Percentiles rank a stretch among this genome's conserved stretches.
phyloP scores from a whole-genome alignment of 176 grass and related monocot genomes.

The Hordeum marinum region DNA sequence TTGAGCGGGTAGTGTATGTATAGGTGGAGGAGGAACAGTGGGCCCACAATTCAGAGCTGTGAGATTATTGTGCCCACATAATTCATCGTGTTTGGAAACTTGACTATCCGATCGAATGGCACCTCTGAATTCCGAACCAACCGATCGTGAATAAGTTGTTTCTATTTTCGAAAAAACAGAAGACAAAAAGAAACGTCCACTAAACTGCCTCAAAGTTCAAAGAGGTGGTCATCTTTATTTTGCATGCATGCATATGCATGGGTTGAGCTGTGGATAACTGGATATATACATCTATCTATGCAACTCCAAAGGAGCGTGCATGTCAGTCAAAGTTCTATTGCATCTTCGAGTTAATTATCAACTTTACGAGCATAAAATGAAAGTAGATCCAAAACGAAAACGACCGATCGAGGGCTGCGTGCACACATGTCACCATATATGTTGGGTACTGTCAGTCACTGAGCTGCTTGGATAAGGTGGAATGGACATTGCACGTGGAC shows the following conservation, averaged over 20 bases:
- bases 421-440: neutral
- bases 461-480: neutral
- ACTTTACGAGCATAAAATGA: neutral
- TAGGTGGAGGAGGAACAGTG: neutral
- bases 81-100: too few relatives aligned
- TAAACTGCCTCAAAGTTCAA: too few relatives aligned
- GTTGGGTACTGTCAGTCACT: too few relatives aligned
- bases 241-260: neutral
- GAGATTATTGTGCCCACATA: too few relatives aligned
- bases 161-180: neutral
- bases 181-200: too few relatives aligned
- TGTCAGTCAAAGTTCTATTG: neutral
- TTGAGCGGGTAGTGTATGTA: slow-evolving; percentile 12
- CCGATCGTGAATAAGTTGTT: neutral
- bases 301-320: too few relatives aligned
- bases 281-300: too few relatives aligned
- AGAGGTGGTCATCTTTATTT: neutral
- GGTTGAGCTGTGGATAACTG: neutral
- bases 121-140: neutral
- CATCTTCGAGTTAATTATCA: too few relatives aligned
- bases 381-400: neutral
- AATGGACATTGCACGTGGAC: neutral
- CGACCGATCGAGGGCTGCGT: neutral
- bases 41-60: neutral
- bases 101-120: too few relatives aligned